Percentiles rank a stretch among this genome's conserved stretches.
These are phyloP conservation scores for Schizosaccharomyces lindneri DNA, from an alignment of 805 yeast species.

Conservation along the genomic window DNA sequence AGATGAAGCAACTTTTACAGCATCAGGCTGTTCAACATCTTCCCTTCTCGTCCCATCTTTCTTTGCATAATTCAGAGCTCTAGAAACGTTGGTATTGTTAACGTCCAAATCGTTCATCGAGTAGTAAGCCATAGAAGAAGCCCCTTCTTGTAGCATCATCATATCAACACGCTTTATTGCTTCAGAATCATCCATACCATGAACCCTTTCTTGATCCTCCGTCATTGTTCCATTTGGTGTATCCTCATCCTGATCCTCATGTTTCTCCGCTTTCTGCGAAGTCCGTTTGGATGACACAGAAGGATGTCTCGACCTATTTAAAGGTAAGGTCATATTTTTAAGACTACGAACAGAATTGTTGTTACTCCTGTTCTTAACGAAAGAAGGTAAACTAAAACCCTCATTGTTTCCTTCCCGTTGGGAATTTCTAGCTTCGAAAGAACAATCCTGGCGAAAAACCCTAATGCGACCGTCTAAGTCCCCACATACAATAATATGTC, in stretches of 20 bases:
- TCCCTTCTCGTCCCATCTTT: not conserved
- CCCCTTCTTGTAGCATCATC: not conserved
- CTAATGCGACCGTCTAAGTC: slow-evolving; percentile 51
- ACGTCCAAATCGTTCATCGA: not conserved
- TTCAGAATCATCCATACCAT: slow-evolving; percentile 4
- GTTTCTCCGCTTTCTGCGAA: not conserved
- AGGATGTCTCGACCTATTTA: too few relatives aligned
- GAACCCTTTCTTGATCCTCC: slow-evolving; percentile 4
- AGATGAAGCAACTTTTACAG: not conserved
- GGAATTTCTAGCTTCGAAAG: slow-evolving; percentile 11
- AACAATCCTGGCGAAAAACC: slow-evolving; percentile 59
- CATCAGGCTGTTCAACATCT: not conserved
- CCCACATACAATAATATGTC: slow-evolving; percentile 41
- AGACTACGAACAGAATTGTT: not conserved
- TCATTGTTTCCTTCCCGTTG: not conserved
- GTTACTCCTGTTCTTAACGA: not conserved
- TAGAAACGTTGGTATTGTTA: not conserved
- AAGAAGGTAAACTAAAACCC: not conserved
- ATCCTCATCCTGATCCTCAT: not conserved
- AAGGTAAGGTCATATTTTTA: too few relatives aligned
- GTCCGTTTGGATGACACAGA: not conserved
- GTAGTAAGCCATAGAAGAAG: not conserved
- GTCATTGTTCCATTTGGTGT: not conserved
- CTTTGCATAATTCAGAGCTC: not conserved
- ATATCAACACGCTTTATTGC: not conserved